Base-by-base conservation (phyloP, 179 eudicot genomes). In the Vitellaria paradoxa region DNA sequence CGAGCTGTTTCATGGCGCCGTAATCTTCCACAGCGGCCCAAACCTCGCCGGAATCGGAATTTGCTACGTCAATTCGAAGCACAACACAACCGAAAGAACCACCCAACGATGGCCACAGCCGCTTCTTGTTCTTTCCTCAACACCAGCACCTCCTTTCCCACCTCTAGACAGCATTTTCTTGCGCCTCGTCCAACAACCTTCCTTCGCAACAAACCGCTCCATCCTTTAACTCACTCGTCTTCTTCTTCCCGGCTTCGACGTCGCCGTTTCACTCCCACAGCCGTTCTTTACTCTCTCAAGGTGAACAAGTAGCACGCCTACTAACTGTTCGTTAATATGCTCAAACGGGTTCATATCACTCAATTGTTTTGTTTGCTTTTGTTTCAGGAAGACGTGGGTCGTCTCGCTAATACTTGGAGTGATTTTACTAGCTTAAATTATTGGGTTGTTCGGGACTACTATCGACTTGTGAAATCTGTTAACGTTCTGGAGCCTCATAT, bases 371-470 rank as follows among this genome's bases (percentile, higher is more conserved):
- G 17, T 13, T 74, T 56, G 45, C 46, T 49, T 30, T 71, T 81
- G 49, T 61, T 81, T 76, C 82, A 95, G 99, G 97, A 88, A 71
- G 81, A 85, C 61, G 69, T 91, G 17, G 88, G 88, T 65, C 85
- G 73, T 57, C 66, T 84, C 64, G 78, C 81, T 70, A 93, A 91
- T 85, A 81, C 81, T 47, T 96, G 89, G 89, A 86, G 82, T 65
- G 94, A 92, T 78, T 70, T 85, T 62, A 85, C 89, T 42, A 87
- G 93, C 84, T 88, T 91, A 82, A 94, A 96, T 80, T 74, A 89
- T 61, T 96, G 98, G 98, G 97, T 94, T 75, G 97, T 96, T 7
- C 78, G 82, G 84, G 99, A 96, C 78, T 96, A 96, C 78, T 85
- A 91, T 74, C 92, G 97, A 20, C 96, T 96, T 15, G 97, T 96